These are phyloP conservation scores for Oidiodendron maius DNA, from an alignment of 495 filamentous ascomycete genomes.

Conservation along the genomic window DNA sequence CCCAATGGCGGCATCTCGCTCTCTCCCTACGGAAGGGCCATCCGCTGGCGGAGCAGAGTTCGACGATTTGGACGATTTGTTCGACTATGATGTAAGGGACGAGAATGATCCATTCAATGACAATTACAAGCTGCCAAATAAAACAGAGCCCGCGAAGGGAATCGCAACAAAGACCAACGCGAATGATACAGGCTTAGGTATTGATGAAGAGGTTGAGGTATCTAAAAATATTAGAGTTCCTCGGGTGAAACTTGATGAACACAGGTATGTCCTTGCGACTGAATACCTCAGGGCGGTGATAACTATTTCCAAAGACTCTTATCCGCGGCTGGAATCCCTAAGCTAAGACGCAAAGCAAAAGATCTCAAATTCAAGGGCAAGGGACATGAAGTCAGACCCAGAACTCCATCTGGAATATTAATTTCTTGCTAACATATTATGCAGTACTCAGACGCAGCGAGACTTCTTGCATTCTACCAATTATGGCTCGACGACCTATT, in stretches of 20 bases:
- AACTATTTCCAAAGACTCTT: conserved; percentile 46
- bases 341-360: conserved; percentile 64
- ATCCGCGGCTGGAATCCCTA: conserved; percentile 76
- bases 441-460: conserved; percentile 79
- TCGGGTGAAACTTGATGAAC: conserved; percentile 80
- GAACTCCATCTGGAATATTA: neutral
- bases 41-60: conserved; percentile 14
- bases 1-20: neutral
- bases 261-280: conserved; percentile 42
- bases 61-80: conserved; percentile 48
- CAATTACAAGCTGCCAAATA: conserved; percentile 23
- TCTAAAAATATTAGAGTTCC: conserved; percentile 63
- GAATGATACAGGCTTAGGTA: conserved; percentile 46
- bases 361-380: conserved; percentile 83
- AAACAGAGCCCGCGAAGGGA: conserved; percentile 14
- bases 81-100: conserved; percentile 63
- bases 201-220: conserved; percentile 83
- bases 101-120: conserved; percentile 31
- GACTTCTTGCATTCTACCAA: conserved; percentile 86
- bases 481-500: conserved; percentile 96
- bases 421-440: conserved; percentile 48
- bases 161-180: conserved; percentile 7
- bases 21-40: conserved; percentile 14
- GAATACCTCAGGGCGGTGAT: neutral
- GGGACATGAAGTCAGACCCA: conserved; percentile 70